phyloP scores from a whole-genome alignment of 2,329 filamentous ascomycete species.

The Bisporella sp. region DNA sequence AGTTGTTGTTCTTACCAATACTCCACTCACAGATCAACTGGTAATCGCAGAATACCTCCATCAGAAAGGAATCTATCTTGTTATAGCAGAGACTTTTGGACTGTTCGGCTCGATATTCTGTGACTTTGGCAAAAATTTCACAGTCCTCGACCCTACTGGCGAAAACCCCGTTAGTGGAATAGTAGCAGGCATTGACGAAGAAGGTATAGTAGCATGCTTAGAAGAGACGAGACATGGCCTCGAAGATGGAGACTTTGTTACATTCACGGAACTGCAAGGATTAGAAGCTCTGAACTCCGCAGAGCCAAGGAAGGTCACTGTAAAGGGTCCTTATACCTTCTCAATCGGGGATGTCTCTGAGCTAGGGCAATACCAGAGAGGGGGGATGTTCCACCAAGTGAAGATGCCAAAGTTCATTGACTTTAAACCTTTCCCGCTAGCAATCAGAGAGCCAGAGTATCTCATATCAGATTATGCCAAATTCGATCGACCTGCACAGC shows the following conservation, averaged over 20 bases:
- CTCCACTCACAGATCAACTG: slow-evolving; percentile 72
- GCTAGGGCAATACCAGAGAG: slow-evolving; percentile 79
- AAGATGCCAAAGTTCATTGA: slow-evolving; percentile 96
- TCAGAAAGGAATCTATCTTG: slow-evolving; percentile 83
- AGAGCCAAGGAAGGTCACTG: slow-evolving; percentile 82
- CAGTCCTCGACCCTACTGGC: slow-evolving; percentile 80
- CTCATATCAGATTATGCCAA: slow-evolving; percentile 95
- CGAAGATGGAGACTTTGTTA: slow-evolving; percentile 94
- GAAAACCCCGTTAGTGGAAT: slow-evolving; percentile 86
- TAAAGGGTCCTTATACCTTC: slow-evolving; percentile 96
- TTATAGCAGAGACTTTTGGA: slow-evolving; percentile 83
- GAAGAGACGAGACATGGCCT: slow-evolving; percentile 94
- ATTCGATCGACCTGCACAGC: slow-evolving; percentile 87
- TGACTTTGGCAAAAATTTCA: slow-evolving; percentile 93
- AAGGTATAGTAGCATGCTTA: slow-evolving; percentile 83
- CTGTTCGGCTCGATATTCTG: slow-evolving; percentile 95
- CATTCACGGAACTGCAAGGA: slow-evolving; percentile 86
- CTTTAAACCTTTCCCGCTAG: slow-evolving; percentile 73
- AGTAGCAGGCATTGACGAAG: slow-evolving; percentile 80
- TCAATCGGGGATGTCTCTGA: slow-evolving; percentile 89
- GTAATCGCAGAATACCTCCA: slow-evolving; percentile 90
- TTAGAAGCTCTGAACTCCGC: slow-evolving; percentile 82
- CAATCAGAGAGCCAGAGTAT: slow-evolving; percentile 82
- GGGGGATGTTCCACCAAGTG: slow-evolving; percentile 88
- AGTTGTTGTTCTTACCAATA: slow-evolving; percentile 83